Conservation (phyloP, 1,139 yeast species). For the Candida neerlandica region DNA sequence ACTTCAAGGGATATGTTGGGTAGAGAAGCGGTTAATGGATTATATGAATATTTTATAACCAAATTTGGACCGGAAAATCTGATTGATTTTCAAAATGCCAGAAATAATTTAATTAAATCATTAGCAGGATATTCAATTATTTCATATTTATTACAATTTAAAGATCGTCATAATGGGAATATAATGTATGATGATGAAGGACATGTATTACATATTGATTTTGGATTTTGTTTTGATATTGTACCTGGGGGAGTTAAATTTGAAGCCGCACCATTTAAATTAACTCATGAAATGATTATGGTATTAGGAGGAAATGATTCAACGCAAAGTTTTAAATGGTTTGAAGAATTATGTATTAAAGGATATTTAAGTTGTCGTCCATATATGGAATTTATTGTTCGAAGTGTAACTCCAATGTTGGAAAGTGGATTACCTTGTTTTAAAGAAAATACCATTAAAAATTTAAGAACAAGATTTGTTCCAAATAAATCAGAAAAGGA, state of each 20-base stretch:
- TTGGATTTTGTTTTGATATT: constrained; percentile 97
- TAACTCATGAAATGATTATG: constrained; percentile 93
- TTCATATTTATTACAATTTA: constrained; percentile 88
- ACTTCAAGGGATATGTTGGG: constrained; percentile 98
- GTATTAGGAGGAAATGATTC: constrained; percentile 88
- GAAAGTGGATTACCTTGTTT: constrained; percentile 96
- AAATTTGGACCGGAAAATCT: constrained; percentile 94
- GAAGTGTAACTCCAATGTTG: constrained; percentile 89
- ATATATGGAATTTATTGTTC: constrained; percentile 81
- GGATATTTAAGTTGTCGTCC: constrained; percentile 91
- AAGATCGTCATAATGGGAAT: constrained; percentile 98
- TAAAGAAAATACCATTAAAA: constrained; percentile 80
- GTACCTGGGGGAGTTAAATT: constrained; percentile 99
- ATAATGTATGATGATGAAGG: constrained; percentile 98
- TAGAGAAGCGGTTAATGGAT: constrained; percentile 96
- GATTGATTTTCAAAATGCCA: constrained; percentile 85
- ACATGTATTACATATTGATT: constrained; percentile 92
- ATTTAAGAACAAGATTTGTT: constrained; percentile 76
- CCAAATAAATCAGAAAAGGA: constrained; percentile 81
- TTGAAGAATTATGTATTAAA: constrained; percentile 92
- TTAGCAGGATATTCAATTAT: constrained; percentile 95
- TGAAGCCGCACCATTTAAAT: constrained; percentile 96
- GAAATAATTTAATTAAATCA: constrained; percentile 90
- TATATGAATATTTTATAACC: constrained; percentile 87
- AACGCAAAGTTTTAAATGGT: constrained; percentile 91